phyloP scores from a whole-genome alignment of 202 grass and related monocot species.

The Carex sylvatica region DNA sequence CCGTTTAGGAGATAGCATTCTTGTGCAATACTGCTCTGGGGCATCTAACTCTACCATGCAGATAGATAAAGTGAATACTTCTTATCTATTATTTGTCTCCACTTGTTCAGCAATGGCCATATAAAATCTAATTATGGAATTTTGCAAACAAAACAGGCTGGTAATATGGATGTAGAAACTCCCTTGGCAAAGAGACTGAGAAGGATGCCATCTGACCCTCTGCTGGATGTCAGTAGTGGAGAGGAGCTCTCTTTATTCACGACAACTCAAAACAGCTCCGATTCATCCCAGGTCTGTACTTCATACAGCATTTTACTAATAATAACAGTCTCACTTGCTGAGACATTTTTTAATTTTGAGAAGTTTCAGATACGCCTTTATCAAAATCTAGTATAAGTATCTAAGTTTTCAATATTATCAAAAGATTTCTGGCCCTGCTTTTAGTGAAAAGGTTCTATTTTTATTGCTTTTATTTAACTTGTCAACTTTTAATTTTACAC shows the following conservation, averaged over 20 bases:
- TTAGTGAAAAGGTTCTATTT: not conserved
- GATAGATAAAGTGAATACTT: constrained; percentile 58
- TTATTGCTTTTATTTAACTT: constrained; percentile 9
- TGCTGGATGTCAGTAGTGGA: constrained; percentile 76
- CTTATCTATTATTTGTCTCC: not conserved
- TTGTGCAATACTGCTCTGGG: constrained; percentile 82
- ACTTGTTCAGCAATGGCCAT: not conserved
- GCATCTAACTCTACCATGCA: constrained; percentile 38
- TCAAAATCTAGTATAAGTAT: not conserved
- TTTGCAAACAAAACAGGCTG: constrained; percentile 34
- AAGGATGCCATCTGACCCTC: constrained; percentile 70
- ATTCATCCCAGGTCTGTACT: constrained; percentile 65
- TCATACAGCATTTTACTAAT: constrained; percentile 13
- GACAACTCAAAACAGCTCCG: constrained; percentile 53
- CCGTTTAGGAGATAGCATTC: constrained; percentile 87
- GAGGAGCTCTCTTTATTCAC: constrained; percentile 89
- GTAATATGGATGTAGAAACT: constrained; percentile 60
- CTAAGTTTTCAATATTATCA: not conserved
- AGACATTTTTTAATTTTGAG: not conserved
- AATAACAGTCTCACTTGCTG: not conserved
- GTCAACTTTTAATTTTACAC: not conserved
- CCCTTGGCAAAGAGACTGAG: constrained; percentile 75
- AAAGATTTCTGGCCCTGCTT: not conserved
- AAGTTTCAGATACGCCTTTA: not conserved
- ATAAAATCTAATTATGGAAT: not conserved